Base-by-base conservation (phyloP, 768 basidiomycete species). In the Tulasnella sp. region DNA sequence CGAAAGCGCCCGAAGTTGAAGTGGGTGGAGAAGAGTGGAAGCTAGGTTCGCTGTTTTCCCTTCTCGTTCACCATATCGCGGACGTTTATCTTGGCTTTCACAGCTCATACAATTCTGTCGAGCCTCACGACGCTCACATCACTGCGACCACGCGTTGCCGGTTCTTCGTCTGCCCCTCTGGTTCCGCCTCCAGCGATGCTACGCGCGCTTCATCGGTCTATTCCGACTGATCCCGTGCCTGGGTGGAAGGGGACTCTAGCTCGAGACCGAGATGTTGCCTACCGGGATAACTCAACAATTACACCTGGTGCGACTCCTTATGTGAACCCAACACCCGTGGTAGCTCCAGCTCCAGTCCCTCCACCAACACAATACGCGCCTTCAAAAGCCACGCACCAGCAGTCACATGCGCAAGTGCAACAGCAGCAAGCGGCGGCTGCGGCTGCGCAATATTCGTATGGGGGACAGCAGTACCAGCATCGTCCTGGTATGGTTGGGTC, bases 1-100 rank as follows among this genome's bases (percentile, higher is more conserved):
- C 21, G 21, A 51, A 61, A 27, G 61, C 29, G 11, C 49, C 51
- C 34, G 3, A 19, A 58, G 56, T 60, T 1, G 77, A 82, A 67
- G 78, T 82, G 67, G 84, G 77, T 32, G 85, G 85, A 10, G 88
- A 89, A 69, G 88, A 92, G 69, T 88, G 85, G 85, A 83, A 87
- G 64, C 80, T 79, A 62, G 89, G 88, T 89, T 67, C 64, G 83
- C 32, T 51, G 48, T 13, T 49, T 17, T 62, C 32, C 34, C 19
- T 45, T 2, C 5, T 42, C 9, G 8, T 8, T n/a, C 30, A 34
- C 23, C 13, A 11, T 17, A 13, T 15, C 26, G n/a, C 21, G 51
- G 30, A n/a, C 13, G 61, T 34, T 61, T 23, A 32, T 23, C 34
- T 41, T 32, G n/a, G n/a, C n/a, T 53, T 45, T 21, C 8, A 38